Conservation (phyloP, 306 rosid genomes). For the Rosa multiflora region DNA sequence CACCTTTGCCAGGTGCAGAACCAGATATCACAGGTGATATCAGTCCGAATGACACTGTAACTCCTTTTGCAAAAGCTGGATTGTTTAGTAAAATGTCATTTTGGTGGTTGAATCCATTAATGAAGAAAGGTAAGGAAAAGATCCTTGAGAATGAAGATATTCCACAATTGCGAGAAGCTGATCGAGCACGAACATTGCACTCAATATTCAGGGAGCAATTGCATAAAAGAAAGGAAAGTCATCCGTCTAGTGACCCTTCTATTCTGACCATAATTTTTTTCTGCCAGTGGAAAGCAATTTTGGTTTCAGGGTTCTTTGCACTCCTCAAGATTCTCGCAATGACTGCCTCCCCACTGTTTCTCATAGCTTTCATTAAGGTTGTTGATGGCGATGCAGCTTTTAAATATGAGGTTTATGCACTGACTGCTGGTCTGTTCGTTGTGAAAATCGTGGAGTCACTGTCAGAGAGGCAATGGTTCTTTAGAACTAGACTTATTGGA, state of each 20-base stretch:
- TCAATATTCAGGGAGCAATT: neutral
- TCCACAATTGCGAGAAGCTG: conserved; percentile 21
- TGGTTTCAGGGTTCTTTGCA: conserved; percentile 25
- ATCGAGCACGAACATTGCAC: conserved; percentile 18
- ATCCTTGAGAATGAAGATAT: conserved; percentile 21
- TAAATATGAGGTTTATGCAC: conserved; percentile 21
- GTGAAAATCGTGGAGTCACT: conserved; percentile 25
- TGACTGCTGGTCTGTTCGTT: conserved; percentile 21
- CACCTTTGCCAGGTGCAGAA: conserved; percentile 12
- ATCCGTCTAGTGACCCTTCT: conserved; percentile 12
- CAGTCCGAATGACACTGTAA: conserved; percentile 11
- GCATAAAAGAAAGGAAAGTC: conserved; percentile 3
- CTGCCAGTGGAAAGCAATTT: conserved; percentile 11
- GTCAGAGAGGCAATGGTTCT: conserved; percentile 24
- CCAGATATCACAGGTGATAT: neutral
- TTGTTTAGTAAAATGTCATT: conserved; percentile 20
- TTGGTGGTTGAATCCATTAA: conserved; percentile 37
- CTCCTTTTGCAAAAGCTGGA: conserved; percentile 28
- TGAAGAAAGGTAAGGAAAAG: conserved; percentile 30
- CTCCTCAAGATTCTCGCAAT: conserved; percentile 13
- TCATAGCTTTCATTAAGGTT: conserved; percentile 17
- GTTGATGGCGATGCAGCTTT: conserved; percentile 18
- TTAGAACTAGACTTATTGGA: conserved; percentile 17
- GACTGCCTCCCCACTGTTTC: conserved; percentile 17
- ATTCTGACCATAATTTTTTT: conserved; percentile 12